Evolutionary conservation across 257 asterid species (phyloP), one percentile per base, ranked within the genome.

Genomic region (Cynanchum wilfordii): DNA sequence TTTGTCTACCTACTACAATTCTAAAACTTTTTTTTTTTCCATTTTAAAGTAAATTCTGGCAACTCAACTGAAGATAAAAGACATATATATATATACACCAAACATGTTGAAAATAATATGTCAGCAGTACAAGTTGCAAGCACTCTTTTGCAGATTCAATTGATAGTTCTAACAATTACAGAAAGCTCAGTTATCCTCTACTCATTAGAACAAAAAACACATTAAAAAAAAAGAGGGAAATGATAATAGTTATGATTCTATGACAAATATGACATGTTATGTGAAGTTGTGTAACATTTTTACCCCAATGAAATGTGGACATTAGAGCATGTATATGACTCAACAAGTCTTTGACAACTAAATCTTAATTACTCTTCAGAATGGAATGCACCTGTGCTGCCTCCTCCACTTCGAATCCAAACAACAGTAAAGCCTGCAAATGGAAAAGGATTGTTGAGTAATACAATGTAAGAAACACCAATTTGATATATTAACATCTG

Each of bases 401-500:
- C 76, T 89, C 98, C 78, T 86, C 95, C 81, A 85, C 80, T 79
- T 79, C 81, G 69, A 90, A 93, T 12, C 98, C 97, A 75, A 91
- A 79, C 81, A 93, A 83, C 81, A 93, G 79, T 64, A 93, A 75
- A 73, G 96, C 97, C 98, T 93, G 90, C 75, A 76, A 84, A 65
- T 15, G 40, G 36, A 36, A 27, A 47, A 64, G 27, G 11, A 60
- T 7, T 7, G 25, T 33, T 33, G 38, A 33, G 38, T 33, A 33
- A 33, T 33, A 33, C 36, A 33, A n/a, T n/a, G n/a, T n/a, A n/a
- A n/a, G n/a, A n/a, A n/a, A n/a, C n/a, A n/a, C n/a, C n/a, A n/a
- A n/a, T n/a, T n/a, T n/a, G n/a, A n/a, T n/a, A n/a, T n/a, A n/a
- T n/a, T n/a, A n/a, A n/a, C n/a, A n/a, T n/a, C n/a, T n/a, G n/a